Conservation (phyloP, 495 filamentous ascomycete genomes). For the Penicillium egyptiacum region DNA sequence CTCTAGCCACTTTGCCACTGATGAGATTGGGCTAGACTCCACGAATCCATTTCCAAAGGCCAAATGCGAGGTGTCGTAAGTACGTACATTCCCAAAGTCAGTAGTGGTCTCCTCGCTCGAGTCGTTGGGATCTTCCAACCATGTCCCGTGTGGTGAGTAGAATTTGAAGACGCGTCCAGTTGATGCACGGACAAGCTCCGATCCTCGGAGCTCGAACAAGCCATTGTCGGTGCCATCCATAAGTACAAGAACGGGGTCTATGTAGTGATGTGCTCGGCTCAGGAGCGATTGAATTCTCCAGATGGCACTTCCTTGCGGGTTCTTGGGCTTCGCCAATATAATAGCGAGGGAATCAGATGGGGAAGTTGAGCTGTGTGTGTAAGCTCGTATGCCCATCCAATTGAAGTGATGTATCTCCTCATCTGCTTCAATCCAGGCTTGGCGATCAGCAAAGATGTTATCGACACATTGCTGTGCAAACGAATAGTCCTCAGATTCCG, state of each 20-base stretch:
- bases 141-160: slow-evolving; percentile 31
- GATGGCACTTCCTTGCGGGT: slow-evolving; percentile 2
- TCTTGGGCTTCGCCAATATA: slow-evolving; percentile 23
- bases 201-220: slow-evolving; percentile 10
- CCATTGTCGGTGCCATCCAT: slow-evolving; percentile 5
- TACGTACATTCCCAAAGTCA: slow-evolving; percentile 7
- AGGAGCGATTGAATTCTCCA: slow-evolving; percentile 18
- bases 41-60: slow-evolving; percentile 27
- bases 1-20: neutral
- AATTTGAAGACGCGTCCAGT: slow-evolving; percentile 24
- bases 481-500: too few relatives aligned
- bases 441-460: slow-evolving; percentile 7
- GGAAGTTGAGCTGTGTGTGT: slow-evolving; percentile 23
- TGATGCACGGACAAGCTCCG: slow-evolving; percentile 18
- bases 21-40: neutral
- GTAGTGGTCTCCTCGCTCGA: neutral
- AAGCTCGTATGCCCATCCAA: slow-evolving; percentile 24
- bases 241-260: slow-evolving; percentile 32
- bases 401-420: slow-evolving; percentile 39
- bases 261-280: slow-evolving; percentile 13
- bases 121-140: slow-evolving; percentile 15
- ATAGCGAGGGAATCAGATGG: slow-evolving; percentile 36
- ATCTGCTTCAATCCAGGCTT: neutral
- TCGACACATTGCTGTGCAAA: neutral
- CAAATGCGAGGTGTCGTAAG: neutral